Evolutionary conservation across 148 eudicot genomes (phyloP), one percentile per base, ranked within the genome.

Genomic region (Silene latifolia): DNA sequence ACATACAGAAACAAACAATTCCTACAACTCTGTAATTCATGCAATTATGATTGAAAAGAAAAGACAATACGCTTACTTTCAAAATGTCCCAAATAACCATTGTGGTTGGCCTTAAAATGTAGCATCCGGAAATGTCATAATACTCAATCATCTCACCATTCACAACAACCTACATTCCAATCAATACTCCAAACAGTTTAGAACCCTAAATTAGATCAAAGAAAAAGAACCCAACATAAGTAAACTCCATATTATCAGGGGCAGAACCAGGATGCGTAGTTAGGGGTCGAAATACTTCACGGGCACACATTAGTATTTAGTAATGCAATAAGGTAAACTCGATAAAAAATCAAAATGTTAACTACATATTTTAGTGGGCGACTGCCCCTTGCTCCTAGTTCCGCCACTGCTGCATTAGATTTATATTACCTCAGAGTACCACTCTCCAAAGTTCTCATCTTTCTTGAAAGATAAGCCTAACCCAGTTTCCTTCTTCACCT

Each of bases 391-490:
- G 44, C 44, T 39, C 44, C 44, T 39, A 39, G 9, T 39, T 39
- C 44, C 44, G 9, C 44, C 44, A 39, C 44, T 7, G 44, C 44
- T 39, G 9, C 63, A 19, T 1, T 19, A 21, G 9, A n/a, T 19
- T 64, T 42, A 13, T 35, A 19, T 56, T 53, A 96, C 99, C 99
- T 96, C 98, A 24, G 99, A 96, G 75, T 96, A 96, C 99, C 99
- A 96, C 73, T 96, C 99, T 74, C 99, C 99, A 71, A 96, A 96
- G 79, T 96, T 96, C 2, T 89, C 99, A 80, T 90, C 96, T 80
- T 96, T 96, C 76, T 89, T 96, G 54, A 67, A 20, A 39, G 98
- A 72, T 56, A 92, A 86, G 51, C 99, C 98, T 27, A 96, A 87
- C 25, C 98, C 93, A 24, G 99, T 96, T 88, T 92, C 99, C 48